Conservation (phyloP, 208 protist genomes). For the Entamoeba moshkovskii region DNA sequence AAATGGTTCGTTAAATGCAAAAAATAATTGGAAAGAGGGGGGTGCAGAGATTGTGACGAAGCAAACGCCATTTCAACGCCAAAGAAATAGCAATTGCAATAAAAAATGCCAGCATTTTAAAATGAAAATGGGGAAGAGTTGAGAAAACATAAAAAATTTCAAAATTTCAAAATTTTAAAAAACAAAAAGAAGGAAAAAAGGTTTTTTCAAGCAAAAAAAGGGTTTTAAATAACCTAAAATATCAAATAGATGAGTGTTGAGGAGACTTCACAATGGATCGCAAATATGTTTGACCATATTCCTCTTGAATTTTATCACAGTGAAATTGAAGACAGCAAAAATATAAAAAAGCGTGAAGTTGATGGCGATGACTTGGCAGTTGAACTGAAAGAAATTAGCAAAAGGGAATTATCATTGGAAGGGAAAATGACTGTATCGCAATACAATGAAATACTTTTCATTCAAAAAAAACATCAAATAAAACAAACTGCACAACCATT, state of each 20-base stretch:
- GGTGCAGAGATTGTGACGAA: too few relatives aligned
- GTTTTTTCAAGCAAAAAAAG: too few relatives aligned
- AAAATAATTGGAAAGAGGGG: too few relatives aligned
- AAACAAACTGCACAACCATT: neutral
- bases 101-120: too few relatives aligned
- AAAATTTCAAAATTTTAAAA: too few relatives aligned
- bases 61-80: too few relatives aligned
- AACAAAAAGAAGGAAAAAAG: too few relatives aligned
- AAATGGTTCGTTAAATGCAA: too few relatives aligned
- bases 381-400: neutral
- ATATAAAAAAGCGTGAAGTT: neutral
- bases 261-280: neutral
- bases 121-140: too few relatives aligned
- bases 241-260: neutral
- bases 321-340: neutral
- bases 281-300: neutral
- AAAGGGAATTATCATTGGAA: neutral
- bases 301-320: neutral
- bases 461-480: neutral
- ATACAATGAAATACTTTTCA: neutral
- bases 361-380: neutral
- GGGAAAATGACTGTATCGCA: neutral
- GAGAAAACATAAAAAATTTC: too few relatives aligned
- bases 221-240: neutral
- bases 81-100: too few relatives aligned